Evolutionary conservation across 805 yeast genomes (phyloP).

Genomic region (Priceomyces castillae): DNA sequence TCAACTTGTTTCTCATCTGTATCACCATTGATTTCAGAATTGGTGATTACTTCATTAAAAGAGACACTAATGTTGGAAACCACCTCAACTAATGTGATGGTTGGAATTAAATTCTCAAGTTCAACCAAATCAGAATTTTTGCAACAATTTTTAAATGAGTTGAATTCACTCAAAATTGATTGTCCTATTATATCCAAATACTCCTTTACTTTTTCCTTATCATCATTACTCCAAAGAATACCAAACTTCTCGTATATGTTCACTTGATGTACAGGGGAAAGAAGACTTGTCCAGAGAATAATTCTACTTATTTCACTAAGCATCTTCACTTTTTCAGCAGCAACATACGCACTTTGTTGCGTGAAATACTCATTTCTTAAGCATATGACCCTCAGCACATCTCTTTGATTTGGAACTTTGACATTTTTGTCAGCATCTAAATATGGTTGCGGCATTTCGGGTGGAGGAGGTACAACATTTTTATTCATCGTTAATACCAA

Average conservation of each 20-base stretch:
- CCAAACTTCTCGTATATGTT: slow-evolving; percentile 24
- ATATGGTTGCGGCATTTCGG: slow-evolving; percentile 43
- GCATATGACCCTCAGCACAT: slow-evolving; percentile 27
- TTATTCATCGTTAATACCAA: slow-evolving; percentile 30
- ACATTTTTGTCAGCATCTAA: slow-evolving; percentile 40
- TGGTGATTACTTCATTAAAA: neutral
- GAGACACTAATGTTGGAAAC: neutral
- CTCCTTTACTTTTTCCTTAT: slow-evolving; percentile 3
- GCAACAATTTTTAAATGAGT: slow-evolving; percentile 14
- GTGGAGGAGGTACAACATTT: slow-evolving; percentile 34
- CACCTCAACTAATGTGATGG: slow-evolving; percentile 14
- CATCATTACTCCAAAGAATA: slow-evolving; percentile 16
- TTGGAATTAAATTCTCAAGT: slow-evolving; percentile 14
- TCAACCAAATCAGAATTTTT: slow-evolving; percentile 9
- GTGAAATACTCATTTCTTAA: slow-evolving; percentile 39
- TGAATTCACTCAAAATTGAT: slow-evolving; percentile 18
- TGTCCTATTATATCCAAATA: slow-evolving; percentile 13
- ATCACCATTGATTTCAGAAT: neutral
- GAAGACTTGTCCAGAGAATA: slow-evolving; percentile 26
- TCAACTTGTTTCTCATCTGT: slow-evolving; percentile 6
- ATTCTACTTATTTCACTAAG: slow-evolving; percentile 33
- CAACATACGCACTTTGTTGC: slow-evolving; percentile 36
- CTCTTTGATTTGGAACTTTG: slow-evolving; percentile 35
- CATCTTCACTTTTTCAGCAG: slow-evolving; percentile 41
- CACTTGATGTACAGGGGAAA: slow-evolving; percentile 16